These are phyloP conservation scores for Kalmusia sp. DNA, from an alignment of 2,329 filamentous ascomycete species.

Conservation along the genomic window DNA sequence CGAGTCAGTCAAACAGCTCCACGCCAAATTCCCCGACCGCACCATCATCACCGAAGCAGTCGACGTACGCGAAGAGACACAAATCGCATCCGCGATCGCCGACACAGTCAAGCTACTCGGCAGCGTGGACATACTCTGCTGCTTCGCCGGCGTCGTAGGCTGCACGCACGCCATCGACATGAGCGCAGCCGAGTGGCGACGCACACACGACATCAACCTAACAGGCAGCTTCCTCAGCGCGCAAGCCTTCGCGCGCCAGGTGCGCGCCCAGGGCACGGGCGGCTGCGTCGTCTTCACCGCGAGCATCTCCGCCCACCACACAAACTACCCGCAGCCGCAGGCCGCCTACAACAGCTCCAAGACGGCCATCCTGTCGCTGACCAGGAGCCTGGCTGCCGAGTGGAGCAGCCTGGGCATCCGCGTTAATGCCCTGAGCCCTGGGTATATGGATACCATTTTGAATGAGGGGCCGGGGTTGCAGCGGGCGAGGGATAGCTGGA, in stretches of 20 bases:
- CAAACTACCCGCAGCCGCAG: conserved; percentile 78
- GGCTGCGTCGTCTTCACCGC: conserved; percentile 72
- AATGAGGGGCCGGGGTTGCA: conserved; percentile 70
- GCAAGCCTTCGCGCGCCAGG: conserved; percentile 64
- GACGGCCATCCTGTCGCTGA: conserved; percentile 68
- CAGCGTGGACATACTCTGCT: conserved; percentile 63
- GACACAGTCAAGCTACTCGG: conserved; percentile 55
- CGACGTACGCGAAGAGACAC: conserved; percentile 65
- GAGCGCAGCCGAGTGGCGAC: conserved; percentile 64
- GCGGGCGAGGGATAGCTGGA: conserved; percentile 63
- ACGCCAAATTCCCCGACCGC: conserved; percentile 60
- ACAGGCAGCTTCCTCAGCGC: conserved; percentile 75
- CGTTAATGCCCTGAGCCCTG: conserved; percentile 74
- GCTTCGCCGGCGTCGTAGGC: conserved; percentile 73
- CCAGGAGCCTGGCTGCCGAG: conserved; percentile 72
- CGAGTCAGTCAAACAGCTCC: conserved; percentile 55
- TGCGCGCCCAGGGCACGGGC: conserved; percentile 50
- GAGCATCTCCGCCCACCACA: conserved; percentile 71
- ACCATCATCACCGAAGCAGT: conserved; percentile 61
- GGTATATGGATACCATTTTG: conserved; percentile 79
- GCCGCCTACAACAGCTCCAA: conserved; percentile 76
- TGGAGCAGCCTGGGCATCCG: conserved; percentile 75
- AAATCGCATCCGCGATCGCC: conserved; percentile 50
- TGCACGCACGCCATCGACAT: conserved; percentile 68
- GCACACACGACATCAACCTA: conserved; percentile 73